Base-by-base conservation (phyloP, 768 basidiomycete species). In the Rhodotorula kratochvilovae region DNA sequence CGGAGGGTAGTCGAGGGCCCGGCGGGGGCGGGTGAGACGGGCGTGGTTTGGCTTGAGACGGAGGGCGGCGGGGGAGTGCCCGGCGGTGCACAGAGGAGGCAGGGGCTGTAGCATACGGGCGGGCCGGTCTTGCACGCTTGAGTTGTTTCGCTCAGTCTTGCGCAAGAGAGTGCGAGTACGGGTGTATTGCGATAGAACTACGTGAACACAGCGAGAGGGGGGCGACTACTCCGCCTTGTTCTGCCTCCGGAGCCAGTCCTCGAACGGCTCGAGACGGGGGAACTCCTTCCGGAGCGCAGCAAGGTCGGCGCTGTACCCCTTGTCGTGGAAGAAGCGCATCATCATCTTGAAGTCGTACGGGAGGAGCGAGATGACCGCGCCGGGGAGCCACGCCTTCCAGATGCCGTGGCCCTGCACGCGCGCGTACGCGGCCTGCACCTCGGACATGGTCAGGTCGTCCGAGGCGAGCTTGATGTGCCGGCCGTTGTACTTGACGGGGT, bases 171-270 rank as follows among this genome's bases (percentile, higher is more conserved):
- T 39, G 39, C 39, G 39, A 6, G 39, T 6, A 39, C 39, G 39
- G 13, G 39, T 39, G 39, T 2, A 10, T 27, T 50, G 25, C 48
- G 46, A 23, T 8, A 50, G 25, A 50, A 11, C 48, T 50, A 46
- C 45, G 27, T 8, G 31, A 6, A 31, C 5, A 33, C 13, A 15
- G 31, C 19, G 33, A 13, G 17, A 21, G 19, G 21, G 19, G 21
- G 16, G 10, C 31, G 15, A 12, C 19, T 35, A n/a, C 53, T 31
- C 60, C 21, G 61, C 25, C 45, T 70, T 42, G 43, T 56, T 33
- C 15, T 58, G 36, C 31, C 55, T 63, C 29, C 72, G 60, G 23
- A 76, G 50, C 66, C 72, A 78, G 31, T 74, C 68, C 65, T 78
- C 77, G 46, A 78, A 56, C 12, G 70, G 54, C 58, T 60, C 61